Conservation (phyloP, 345 rosid genomes). For the Noccaea caerulescens region DNA sequence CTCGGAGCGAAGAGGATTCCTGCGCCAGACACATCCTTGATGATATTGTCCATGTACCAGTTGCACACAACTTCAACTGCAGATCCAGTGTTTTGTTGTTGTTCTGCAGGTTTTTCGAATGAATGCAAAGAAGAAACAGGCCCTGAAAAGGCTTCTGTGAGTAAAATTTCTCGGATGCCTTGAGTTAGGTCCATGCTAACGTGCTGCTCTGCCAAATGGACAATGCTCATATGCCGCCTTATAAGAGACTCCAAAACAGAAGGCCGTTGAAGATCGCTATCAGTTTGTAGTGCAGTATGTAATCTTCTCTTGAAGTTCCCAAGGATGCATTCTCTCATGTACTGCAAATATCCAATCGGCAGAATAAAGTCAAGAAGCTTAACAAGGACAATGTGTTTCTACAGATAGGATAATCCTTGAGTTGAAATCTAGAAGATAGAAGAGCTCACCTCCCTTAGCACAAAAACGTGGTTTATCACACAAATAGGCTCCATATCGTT, state of each 20-base stretch:
- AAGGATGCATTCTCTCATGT: slow-evolving; percentile 98
- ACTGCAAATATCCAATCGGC: slow-evolving; percentile 56
- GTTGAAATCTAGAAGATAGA: slow-evolving; percentile 12
- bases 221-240: slow-evolving; percentile 83
- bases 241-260: slow-evolving; percentile 83
- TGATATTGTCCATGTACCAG: slow-evolving; percentile 98
- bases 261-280: slow-evolving; percentile 97
- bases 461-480: slow-evolving; percentile 95
- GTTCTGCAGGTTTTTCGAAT: slow-evolving; percentile 78
- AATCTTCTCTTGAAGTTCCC: slow-evolving; percentile 96
- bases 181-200: slow-evolving; percentile 99
- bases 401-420: background rate
- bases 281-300: slow-evolving; percentile 76
- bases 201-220: slow-evolving; percentile 97
- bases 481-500: slow-evolving; percentile 99
- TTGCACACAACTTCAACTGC: slow-evolving; percentile 91
- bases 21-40: slow-evolving; percentile 91
- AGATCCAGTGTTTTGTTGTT: slow-evolving; percentile 66
- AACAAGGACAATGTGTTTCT: slow-evolving; percentile 9
- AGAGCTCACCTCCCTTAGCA: slow-evolving; percentile 85
- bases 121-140: slow-evolving; percentile 81
- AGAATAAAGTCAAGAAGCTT: slow-evolving; percentile 19
- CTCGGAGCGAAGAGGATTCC: slow-evolving; percentile 93
- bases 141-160: slow-evolving; percentile 85
- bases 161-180: slow-evolving; percentile 87